Base-by-base conservation (phyloP, 805 yeast genomes). In the Peterozyma xylosa region DNA sequence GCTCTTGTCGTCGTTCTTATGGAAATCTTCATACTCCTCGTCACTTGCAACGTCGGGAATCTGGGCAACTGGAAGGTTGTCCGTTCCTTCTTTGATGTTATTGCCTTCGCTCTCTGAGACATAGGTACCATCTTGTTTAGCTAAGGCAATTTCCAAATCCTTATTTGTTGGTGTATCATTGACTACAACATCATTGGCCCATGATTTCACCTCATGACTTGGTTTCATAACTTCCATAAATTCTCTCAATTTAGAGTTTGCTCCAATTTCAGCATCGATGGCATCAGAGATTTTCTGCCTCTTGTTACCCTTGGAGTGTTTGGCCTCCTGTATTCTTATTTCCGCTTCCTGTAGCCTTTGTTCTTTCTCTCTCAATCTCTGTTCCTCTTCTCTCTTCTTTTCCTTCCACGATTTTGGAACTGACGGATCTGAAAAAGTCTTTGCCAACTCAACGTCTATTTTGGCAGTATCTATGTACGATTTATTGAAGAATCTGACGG, bases 141-240 rank as follows among this genome's bases (percentile, higher is more conserved):
- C 63, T 42, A 73, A 59, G 1, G 73, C 76, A 18, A 60, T 63
- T 42, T 70, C 76, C 41, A 72, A 58, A 5, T 62, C 75, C 44
- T 63, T 63, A 7, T 66, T 48, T 0, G 76, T 63, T 15, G 79
- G 76, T 1, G 62, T 54, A 9, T 67, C 70, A 52, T 64, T 71
- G 5, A 71, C 76, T 21, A 66, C 58, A 33, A 69, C 67, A 51
- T 85, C 87, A 56, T 80, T 79, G 3, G 80, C 78, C 91, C 95
- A 86, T 0, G 95, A 80, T 51, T 80, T 75, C 3, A 74, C 73
- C 56, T 82, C 82, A 32, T 74, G 67, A 5, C 83, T 65, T 1
- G 95, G 91, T 53, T 85, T 86, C 80, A 87, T 84, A 5, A 86
- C 84, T 50, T 85, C 85, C 61, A 91, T 71, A 51, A 76, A 91